Conservation (phyloP, 352 stramenopile genomes). For the Lagenidium giganteum region DNA sequence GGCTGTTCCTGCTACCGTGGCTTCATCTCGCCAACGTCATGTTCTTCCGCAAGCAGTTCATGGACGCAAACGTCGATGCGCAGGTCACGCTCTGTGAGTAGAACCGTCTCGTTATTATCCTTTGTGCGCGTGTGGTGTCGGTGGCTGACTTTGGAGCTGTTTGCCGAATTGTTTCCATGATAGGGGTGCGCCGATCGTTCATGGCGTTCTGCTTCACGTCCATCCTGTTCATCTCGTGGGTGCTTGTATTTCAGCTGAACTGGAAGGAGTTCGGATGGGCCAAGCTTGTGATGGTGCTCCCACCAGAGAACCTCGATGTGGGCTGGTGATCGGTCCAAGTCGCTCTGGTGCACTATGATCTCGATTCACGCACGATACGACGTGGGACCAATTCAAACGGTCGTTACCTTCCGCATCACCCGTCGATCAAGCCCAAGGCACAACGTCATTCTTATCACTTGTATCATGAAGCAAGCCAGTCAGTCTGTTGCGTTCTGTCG, state of each 20-base stretch:
- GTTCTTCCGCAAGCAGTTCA: slow-evolving; percentile 78
- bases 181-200: slow-evolving; percentile 75
- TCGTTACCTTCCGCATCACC: no score
- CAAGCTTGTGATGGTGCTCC: slow-evolving; percentile 74
- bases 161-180: not conserved
- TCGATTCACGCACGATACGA: no score
- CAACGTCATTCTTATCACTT: no score
- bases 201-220: slow-evolving; percentile 69
- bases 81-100: slow-evolving; percentile 73
- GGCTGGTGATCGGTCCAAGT: slow-evolving; percentile 42
- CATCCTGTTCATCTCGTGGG: slow-evolving; percentile 69
- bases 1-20: slow-evolving; percentile 68
- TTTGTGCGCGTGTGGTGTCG: not conserved
- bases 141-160: slow-evolving; percentile 1
- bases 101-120: not conserved
- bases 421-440: no score
- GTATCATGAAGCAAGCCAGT: no score
- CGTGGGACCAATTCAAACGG: no score
- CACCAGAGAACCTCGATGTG: slow-evolving; percentile 48
- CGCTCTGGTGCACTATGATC: not conserved
- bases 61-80: slow-evolving; percentile 59
- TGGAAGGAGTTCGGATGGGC: slow-evolving; percentile 84
- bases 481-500: no score
- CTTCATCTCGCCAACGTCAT: slow-evolving; percentile 81
- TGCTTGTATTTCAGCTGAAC: slow-evolving; percentile 76